These are phyloP conservation scores for Dendrobium officinale DNA, from an alignment of 106 monocot genomes.

Conservation along the genomic window DNA sequence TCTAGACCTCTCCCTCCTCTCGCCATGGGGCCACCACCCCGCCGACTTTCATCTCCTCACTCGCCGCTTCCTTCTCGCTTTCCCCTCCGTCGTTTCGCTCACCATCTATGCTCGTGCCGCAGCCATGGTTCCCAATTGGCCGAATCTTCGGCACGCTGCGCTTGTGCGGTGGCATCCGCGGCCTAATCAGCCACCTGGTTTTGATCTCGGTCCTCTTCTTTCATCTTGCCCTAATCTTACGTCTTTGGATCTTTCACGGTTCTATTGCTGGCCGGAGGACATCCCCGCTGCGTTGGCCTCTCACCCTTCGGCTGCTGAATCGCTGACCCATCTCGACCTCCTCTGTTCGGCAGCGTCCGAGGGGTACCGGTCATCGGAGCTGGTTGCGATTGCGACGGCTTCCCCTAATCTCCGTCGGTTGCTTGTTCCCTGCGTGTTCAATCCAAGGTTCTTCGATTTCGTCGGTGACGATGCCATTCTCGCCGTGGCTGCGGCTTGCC, in stretches of 20 bases:
- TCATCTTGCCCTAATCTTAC: slow-evolving; percentile 25
- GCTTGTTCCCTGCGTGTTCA: slow-evolving; percentile 60
- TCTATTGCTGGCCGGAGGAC: slow-evolving; percentile 98
- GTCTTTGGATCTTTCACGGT: slow-evolving; percentile 65
- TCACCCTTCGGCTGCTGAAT: slow-evolving; percentile 16
- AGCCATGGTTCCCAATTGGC: slow-evolving; percentile 42
- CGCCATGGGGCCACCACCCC: slow-evolving; percentile 65
- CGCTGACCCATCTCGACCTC: slow-evolving; percentile 46
- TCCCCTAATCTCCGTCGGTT: slow-evolving; percentile 52
- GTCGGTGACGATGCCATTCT: slow-evolving; percentile 57
- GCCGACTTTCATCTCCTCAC: slow-evolving; percentile 20
- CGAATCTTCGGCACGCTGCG: slow-evolving; percentile 30
- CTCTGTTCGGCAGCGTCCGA: slow-evolving; percentile 37
- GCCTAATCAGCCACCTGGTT: slow-evolving; percentile 30
- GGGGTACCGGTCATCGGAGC: slow-evolving; percentile 58
- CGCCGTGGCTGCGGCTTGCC: slow-evolving; percentile 44
- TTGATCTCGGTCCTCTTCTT: slow-evolving; percentile 53
- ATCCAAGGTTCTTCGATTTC: slow-evolving; percentile 57
- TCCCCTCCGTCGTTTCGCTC: slow-evolving; percentile 52
- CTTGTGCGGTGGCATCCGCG: slow-evolving; percentile 93
- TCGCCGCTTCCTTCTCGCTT: slow-evolving; percentile 32
- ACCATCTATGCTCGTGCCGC: slow-evolving; percentile 62
- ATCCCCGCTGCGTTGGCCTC: slow-evolving; percentile 43
- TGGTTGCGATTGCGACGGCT: slow-evolving; percentile 29
- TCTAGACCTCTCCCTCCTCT: slow-evolving; percentile 87